Percentiles rank a stretch among this genome's conserved stretches.
These are phyloP conservation scores for Linnemannia schmuckeri DNA, from an alignment of 192 early-diverging fungal genomes.

Conservation along the genomic window DNA sequence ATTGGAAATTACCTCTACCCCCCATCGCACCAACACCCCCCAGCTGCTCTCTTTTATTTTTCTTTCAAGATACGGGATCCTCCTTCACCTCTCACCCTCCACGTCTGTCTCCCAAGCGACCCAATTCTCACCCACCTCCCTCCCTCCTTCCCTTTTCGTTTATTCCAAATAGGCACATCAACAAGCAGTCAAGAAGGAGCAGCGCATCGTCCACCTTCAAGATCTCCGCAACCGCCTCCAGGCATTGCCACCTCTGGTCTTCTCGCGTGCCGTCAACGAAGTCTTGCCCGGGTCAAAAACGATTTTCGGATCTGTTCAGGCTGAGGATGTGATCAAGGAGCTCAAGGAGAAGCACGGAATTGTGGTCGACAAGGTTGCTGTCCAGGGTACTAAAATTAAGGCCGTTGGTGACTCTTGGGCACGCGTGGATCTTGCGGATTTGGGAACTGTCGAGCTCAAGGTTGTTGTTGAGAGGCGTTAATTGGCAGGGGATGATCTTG, in stretches of 20 bases:
- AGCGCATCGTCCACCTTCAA: slow-evolving; percentile 49
- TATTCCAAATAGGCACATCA: slow-evolving; percentile 22
- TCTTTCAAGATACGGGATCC: background rate
- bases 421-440: slow-evolving; percentile 46
- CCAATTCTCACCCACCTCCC: background rate
- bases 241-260: slow-evolving; percentile 36
- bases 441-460: slow-evolving; percentile 46
- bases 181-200: slow-evolving; percentile 47
- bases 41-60: background rate
- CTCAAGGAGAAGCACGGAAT: slow-evolving; percentile 51
- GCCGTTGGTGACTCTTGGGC: slow-evolving; percentile 53
- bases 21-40: background rate
- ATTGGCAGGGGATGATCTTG: background rate
- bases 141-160: background rate
- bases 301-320: slow-evolving; percentile 55
- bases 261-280: slow-evolving; percentile 51
- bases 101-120: background rate
- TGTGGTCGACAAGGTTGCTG: slow-evolving; percentile 40
- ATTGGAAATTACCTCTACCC: background rate
- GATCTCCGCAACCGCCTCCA: slow-evolving; percentile 45
- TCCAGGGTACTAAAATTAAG: slow-evolving; percentile 53
- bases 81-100: background rate
- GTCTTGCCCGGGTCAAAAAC: slow-evolving; percentile 53
- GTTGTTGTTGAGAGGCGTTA: slow-evolving; percentile 53
- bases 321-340: slow-evolving; percentile 56